These are phyloP conservation scores for Curvularia lunata DNA, from an alignment of 2,329 filamentous ascomycete genomes.

Conservation along the genomic window DNA sequence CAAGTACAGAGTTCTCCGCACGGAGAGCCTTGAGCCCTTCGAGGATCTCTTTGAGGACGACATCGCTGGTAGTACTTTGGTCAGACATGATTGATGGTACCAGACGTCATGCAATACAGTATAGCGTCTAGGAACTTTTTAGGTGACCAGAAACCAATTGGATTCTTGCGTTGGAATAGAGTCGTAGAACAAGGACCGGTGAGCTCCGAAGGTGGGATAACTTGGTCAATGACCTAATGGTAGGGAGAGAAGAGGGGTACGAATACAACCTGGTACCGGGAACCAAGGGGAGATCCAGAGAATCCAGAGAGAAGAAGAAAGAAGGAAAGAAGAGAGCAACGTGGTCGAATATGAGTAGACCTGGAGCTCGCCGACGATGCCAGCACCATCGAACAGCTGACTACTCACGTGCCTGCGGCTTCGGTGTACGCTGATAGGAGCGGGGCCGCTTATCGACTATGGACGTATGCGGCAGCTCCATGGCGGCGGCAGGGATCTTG, in stretches of 20 bases:
- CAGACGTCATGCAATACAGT: slow-evolving; percentile 2
- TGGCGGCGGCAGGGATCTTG: slow-evolving; percentile 28
- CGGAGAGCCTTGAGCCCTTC: slow-evolving; percentile 62
- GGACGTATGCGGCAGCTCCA: slow-evolving; percentile 36
- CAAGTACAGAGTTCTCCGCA: slow-evolving; percentile 61
- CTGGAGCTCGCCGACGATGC: slow-evolving; percentile 19
- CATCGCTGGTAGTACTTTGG: slow-evolving; percentile 41
- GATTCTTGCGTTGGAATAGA: slow-evolving; percentile 13
- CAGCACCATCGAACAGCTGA: slow-evolving; percentile 23
- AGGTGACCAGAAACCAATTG: slow-evolving; percentile 3
- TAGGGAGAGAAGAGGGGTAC: slow-evolving; percentile 9
- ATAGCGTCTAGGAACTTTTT: not conserved
- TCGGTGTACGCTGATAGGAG: slow-evolving; percentile 34
- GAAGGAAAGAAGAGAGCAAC: slow-evolving; percentile 19
- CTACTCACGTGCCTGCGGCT: slow-evolving; percentile 25
- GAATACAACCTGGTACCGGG: slow-evolving; percentile 17
- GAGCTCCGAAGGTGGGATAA: slow-evolving; percentile 14
- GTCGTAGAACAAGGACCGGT: slow-evolving; percentile 21
- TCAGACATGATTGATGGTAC: slow-evolving; percentile 35
- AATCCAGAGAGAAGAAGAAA: slow-evolving; percentile 21
- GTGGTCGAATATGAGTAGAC: slow-evolving; percentile 18
- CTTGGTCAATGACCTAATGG: slow-evolving; percentile 6
- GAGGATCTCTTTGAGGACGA: slow-evolving; percentile 62
- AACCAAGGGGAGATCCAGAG: slow-evolving; percentile 14
- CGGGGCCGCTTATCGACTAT: slow-evolving; percentile 38